Base-by-base conservation (phyloP, 208 protist species). In the Leishmania guyanensis region DNA sequence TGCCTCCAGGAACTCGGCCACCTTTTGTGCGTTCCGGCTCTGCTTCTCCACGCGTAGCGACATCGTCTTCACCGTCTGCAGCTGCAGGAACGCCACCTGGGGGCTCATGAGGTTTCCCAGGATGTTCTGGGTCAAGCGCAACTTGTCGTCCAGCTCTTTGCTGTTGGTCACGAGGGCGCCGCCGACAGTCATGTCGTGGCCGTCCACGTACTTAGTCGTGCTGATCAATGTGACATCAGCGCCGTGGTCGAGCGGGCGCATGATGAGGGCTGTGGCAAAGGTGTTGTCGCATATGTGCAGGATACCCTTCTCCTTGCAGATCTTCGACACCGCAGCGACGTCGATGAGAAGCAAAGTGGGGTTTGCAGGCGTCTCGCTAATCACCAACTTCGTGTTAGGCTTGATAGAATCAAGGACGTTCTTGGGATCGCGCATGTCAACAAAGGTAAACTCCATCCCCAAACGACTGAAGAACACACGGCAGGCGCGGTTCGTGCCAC, bases 171-270 rank as follows among this genome's bases (percentile, higher is more conserved):
- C 88, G 39, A 96, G 83, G 50, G 95, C 91, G 48, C 99, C 99
- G 70, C 94, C 94, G 76, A 99, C 93, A 20, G 96, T 98, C 88
- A 99, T 98, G 81, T 96, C 95, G 86, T 99, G 98, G 77, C 99
- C 98, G 81, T 99, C 98, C 53, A 99, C 89, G 85, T 98, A 99
- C 91, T 99, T 99, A 75, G 98, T 99, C 29, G 98, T 97, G 78
- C 95, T 99, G 86, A 99, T 96, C 22, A 99, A 86, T 4, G 98
- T 98, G 36, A 99, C 88, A 79, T 99, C 98, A n/a, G 96, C 98
- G 81, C 98, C 99, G 58, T 96, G 89, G 79, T 99, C 92, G 39
- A 99, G 91, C 69, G 98, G 96, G 50, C 92, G 89, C 90, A 98
- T 98, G 88, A 99, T 99, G 83, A 96, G 92, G n/a, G 98, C 92